Conservation (phyloP, 2,329 filamentous ascomycete genomes). For the Colletotrichum godetiae region DNA sequence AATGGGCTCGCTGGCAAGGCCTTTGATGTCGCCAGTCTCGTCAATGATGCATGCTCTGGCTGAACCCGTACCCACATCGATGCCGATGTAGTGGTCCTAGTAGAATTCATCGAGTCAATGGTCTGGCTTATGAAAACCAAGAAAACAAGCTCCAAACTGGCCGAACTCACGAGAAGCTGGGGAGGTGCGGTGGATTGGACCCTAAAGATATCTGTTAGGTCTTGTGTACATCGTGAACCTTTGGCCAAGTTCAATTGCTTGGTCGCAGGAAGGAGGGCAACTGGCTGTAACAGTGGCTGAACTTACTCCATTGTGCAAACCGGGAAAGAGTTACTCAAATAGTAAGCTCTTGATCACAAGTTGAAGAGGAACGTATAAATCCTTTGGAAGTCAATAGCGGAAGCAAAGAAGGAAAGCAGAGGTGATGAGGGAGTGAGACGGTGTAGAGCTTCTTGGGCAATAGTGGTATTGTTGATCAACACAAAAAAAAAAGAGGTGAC, state of each 20-base stretch:
- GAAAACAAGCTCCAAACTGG: neutral
- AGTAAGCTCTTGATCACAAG: neutral
- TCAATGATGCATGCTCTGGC: conserved; percentile 97
- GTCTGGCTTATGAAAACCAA: neutral
- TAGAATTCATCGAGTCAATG: conserved; percentile 9
- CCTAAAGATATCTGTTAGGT: conserved; percentile 8
- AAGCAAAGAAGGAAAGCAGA: neutral
- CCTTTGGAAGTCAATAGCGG: neutral
- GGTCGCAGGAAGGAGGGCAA: neutral
- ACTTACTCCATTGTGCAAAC: conserved; percentile 30
- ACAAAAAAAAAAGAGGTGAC: neutral
- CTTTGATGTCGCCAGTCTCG: conserved; percentile 86
- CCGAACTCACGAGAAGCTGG: conserved; percentile 29
- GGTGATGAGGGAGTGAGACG: neutral
- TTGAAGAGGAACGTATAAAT: neutral
- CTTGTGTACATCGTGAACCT: neutral
- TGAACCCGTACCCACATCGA: conserved; percentile 96
- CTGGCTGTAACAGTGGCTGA: neutral
- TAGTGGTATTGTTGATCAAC: neutral
- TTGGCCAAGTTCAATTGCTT: neutral
- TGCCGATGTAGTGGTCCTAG: conserved; percentile 78
- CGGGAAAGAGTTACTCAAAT: neutral
- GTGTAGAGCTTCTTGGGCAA: neutral
- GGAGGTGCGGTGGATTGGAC: conserved; percentile 20
- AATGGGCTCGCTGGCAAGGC: conserved; percentile 79